A percentile compares a stretch with the other conserved stretches of the same genome.
phyloP scores from a whole-genome alignment of 179 eudicot species.

The Kewa caespitosa region DNA sequence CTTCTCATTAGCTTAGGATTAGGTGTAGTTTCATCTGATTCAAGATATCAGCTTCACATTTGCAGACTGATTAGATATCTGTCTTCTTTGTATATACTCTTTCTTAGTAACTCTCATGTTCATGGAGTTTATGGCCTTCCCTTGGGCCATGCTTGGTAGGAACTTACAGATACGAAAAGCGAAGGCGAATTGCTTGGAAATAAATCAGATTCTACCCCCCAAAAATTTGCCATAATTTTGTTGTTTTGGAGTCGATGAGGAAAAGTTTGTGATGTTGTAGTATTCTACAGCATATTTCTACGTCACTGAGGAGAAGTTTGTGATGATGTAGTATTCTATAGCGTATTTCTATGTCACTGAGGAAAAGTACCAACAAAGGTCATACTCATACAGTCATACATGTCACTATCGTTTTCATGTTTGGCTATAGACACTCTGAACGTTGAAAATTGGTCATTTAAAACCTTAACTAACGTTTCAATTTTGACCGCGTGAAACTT shows the following conservation, averaged over 20 bases:
- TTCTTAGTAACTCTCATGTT: too few relatives aligned
- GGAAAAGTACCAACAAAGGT: background rate
- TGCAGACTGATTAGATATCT: background rate
- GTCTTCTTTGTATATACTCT: slow-evolving; percentile 25
- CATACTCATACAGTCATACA: background rate
- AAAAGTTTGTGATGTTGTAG: background rate
- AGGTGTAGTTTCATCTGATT: slow-evolving; percentile 14
- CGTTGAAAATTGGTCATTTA: too few relatives aligned
- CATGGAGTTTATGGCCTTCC: slow-evolving; percentile 13
- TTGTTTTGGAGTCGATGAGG: background rate
- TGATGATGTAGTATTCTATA: background rate
- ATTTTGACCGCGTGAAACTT: too few relatives aligned
- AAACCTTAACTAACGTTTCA: too few relatives aligned
- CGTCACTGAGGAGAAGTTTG: background rate
- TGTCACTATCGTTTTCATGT: too few relatives aligned
- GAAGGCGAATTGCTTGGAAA: slow-evolving; percentile 8
- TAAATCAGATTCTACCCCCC: background rate
- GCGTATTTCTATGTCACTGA: background rate
- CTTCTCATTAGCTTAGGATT: background rate
- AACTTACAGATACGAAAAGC: background rate
- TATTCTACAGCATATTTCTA: too few relatives aligned
- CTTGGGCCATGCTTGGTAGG: background rate
- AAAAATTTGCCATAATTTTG: background rate
- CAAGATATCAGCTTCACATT: too few relatives aligned
- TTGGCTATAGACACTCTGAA: too few relatives aligned